These are phyloP conservation scores for Porphyrellus cyaneotinctus DNA, from an alignment of 768 basidiomycete genomes.

Conservation along the genomic window DNA sequence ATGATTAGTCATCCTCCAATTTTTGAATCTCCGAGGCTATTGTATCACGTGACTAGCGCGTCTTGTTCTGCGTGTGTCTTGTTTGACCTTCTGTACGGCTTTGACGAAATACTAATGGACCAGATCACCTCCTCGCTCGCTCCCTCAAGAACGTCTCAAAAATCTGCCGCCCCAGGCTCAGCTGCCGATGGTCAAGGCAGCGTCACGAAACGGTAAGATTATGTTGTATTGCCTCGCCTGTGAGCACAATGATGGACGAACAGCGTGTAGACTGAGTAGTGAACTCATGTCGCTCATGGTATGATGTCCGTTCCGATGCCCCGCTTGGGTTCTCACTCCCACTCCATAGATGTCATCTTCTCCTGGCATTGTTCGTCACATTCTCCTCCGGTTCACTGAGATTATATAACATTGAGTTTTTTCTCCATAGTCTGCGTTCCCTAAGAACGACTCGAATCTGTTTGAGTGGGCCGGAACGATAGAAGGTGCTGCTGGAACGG, in stretches of 20 bases:
- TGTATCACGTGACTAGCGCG: slow-evolving; percentile 31
- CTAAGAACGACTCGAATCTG: slow-evolving; percentile 79
- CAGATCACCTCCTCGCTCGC: slow-evolving; percentile 63
- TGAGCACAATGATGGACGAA: slow-evolving; percentile 4
- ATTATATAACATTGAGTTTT: background rate
- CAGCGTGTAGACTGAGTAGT: slow-evolving; percentile 55
- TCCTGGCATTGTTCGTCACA: slow-evolving; percentile 71
- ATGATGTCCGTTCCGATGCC: slow-evolving; percentile 27
- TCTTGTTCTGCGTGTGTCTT: slow-evolving; percentile 15
- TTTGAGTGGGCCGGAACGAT: slow-evolving; percentile 91
- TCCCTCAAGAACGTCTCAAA: slow-evolving; percentile 53
- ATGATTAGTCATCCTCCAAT: background rate
- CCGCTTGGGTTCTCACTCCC: slow-evolving; percentile 3
- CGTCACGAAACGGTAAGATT: slow-evolving; percentile 74
- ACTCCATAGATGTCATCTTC: slow-evolving; percentile 73
- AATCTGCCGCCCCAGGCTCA: slow-evolving; percentile 51
- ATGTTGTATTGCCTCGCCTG: background rate
- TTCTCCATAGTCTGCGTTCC: slow-evolving; percentile 72
- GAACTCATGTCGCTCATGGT: slow-evolving; percentile 92
- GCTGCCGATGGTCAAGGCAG: slow-evolving; percentile 63
- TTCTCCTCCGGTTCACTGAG: background rate
- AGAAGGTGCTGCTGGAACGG: slow-evolving; percentile 74
- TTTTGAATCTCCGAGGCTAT: background rate
- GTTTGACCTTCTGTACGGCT: background rate
- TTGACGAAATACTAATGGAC: slow-evolving; percentile 49